Base-by-base conservation (phyloP, 2,329 filamentous ascomycete genomes). In the Alternaria triticimaculans region DNA sequence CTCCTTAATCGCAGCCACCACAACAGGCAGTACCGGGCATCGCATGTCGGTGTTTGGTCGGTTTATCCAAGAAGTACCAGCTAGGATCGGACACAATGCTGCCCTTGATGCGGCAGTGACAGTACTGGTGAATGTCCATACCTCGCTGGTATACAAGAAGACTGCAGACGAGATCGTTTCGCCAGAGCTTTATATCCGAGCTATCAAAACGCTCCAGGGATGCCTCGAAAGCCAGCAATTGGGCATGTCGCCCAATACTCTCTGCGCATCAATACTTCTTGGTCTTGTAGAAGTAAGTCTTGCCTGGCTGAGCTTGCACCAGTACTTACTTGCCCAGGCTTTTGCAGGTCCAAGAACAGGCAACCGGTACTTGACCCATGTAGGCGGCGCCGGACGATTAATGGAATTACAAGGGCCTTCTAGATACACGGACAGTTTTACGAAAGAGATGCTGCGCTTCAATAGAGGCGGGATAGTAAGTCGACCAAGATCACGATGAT, bases 201-300 rank as follows among this genome's bases (percentile, higher is more conserved):
- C 76, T 4, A 75, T 79, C 26, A 76, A 73, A 50, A 71, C 60
- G 9, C 58, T 79, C 14, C 73, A 78, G 44, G 55, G 44, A 30
- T 73, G 70, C 37, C 67, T 78, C 12, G 74, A 76, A 51, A 69
- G 77, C 56, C 69, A 69, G 4, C 55, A 63, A n/a, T 56, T 77
- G 44, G 73, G 74, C 11, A 68, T 75, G 64, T 79, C 76, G 5
- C 67, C 76, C 1, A 77, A 78, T 54, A 79, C 76, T 6, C 72
- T 79, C 7, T 77, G 76, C 58, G 76, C 76, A 48, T 73, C 75
- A 6, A 69, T 79, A 30, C 66, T 78, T 3, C 65, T 79, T 8
- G 72, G 76, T 6, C 48, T 79, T 14, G 76, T 79, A 15, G 76
- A 79, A 62, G 76, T 78, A 53, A 54, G 48, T 15, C 62, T 57